Base-by-base conservation (phyloP, 441 rosid species). In the Isatis lusitanica region DNA sequence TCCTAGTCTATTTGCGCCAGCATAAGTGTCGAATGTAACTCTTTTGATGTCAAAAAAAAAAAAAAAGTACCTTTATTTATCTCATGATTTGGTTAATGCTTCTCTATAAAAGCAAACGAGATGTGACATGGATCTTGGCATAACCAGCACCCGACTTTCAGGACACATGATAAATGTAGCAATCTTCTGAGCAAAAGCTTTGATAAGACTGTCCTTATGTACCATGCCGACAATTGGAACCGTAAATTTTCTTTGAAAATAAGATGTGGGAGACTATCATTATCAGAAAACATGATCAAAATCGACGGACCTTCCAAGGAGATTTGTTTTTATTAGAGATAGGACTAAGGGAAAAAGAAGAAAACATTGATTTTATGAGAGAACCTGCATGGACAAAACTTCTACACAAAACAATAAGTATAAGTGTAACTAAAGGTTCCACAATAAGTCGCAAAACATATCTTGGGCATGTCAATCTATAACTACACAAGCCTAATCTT, bases 61-160 rank as follows among this genome's bases (percentile, higher is more conserved):
- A 21, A 21, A 21, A n/a, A n/a, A n/a, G n/a, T n/a, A n/a, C n/a
- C n/a, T n/a, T n/a, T n/a, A n/a, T n/a, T n/a, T n/a, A 70, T 70
- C 74, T 46, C 74, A 57, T 46, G 66, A 13, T 6, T 58, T 35
- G 24, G 57, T 43, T 42, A 55, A 30, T 68, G 36, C 39, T 39
- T 26, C 16, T 50, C 11, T 0, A 5, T 26, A 48, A 12, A 13
- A 53, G n/a, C 15, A 53, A 28, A 26, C 36, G 36, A 12, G 36
- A 13, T 12, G 36, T 4, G 17, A 53, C 2, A 15, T 53, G 36
- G 33, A 28, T 53, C 59, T 53, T 33, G 1, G 36, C 8, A 33
- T 33, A 33, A 5, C 8, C 36, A 33, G 8, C 8, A 33, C 6
- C 36, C 36, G 36, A 6, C 36, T 33, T 33, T 33, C 17, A n/a